Conservation (phyloP, 345 rosid species). For the Mangifera indica region DNA sequence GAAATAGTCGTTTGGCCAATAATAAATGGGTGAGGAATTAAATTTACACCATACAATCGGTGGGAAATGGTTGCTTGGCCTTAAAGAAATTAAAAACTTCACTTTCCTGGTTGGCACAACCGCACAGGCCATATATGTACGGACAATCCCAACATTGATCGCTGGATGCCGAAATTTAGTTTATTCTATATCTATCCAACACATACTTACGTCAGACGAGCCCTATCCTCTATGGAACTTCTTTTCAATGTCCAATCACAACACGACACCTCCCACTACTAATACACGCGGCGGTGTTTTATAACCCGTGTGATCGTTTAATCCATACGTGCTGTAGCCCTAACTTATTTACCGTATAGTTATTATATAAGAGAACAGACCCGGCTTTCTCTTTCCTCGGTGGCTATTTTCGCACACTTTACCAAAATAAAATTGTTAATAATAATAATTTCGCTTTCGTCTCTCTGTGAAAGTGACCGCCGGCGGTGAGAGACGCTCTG, state of each 20-base stretch:
- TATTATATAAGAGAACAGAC: background rate
- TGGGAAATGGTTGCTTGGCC: too few species aligned
- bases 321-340: background rate
- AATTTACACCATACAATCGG: too few species aligned
- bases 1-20: too few species aligned
- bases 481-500: slow-evolving; percentile 5
- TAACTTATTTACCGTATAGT: background rate
- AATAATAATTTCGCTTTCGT: background rate
- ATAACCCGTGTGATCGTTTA: background rate
- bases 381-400: background rate
- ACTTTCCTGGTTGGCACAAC: background rate
- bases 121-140: background rate
- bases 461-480: slow-evolving; percentile 7
- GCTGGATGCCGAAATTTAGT: background rate
- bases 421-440: background rate
- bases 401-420: background rate
- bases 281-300: background rate
- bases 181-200: background rate
- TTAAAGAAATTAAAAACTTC: too few species aligned
- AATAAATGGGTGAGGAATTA: too few species aligned
- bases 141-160: background rate
- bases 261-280: background rate
- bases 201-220: background rate
- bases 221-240: background rate
- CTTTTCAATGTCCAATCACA: background rate